Base-by-base conservation (phyloP, 306 rosid species). In the Begonia peltatifolia region DNA sequence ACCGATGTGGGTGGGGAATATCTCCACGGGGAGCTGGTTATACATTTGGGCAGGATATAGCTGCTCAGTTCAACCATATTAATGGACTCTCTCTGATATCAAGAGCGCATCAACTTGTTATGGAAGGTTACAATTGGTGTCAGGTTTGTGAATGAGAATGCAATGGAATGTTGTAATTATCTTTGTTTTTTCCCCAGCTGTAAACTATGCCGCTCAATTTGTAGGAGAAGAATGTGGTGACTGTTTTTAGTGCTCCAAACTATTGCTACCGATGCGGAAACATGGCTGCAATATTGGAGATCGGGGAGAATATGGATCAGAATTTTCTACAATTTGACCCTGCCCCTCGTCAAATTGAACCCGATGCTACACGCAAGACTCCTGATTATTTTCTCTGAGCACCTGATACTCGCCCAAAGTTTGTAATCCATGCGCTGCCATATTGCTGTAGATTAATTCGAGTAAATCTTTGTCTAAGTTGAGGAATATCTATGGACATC, bases 111-210 rank as follows among this genome's bases (percentile, higher is more conserved):
- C 97, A 89, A 81, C 97, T 89, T 63, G 95, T 89, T 52, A 89
- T 89, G 97, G 97, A 89, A 82, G 97, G 97, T 41, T 89, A 63
- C 76, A 89, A 89, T 68, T 89, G 97, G 97, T 89, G 97, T 73
- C 97, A 89, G 97, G 97, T 89, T 30, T 30, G 36, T 30, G 36
- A 30, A 4, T 30, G 36, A 4, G 7, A 3, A 30, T 30, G 36
- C 51, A 53, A 49, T 0, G 23, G 10, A 17, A 9, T 9, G 14
- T 36, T 65, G 30, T 53, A 20, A 61, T 59, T 47, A 35, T 30
- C 15, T 43, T 46, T 41, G 42, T n/a, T 52, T 47, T 25, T 7
- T 17, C 62, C 15, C 57, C 42, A 2, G 56, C 53, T 56, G 38
- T 46, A 30, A 30, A 30, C 50, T 60, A 68, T 53, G 59, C 56